A percentile compares a stretch with the other conserved stretches of the same genome.
Conservation (phyloP, 75 land plant genomes). For the Pinus tabuliformis region DNA sequence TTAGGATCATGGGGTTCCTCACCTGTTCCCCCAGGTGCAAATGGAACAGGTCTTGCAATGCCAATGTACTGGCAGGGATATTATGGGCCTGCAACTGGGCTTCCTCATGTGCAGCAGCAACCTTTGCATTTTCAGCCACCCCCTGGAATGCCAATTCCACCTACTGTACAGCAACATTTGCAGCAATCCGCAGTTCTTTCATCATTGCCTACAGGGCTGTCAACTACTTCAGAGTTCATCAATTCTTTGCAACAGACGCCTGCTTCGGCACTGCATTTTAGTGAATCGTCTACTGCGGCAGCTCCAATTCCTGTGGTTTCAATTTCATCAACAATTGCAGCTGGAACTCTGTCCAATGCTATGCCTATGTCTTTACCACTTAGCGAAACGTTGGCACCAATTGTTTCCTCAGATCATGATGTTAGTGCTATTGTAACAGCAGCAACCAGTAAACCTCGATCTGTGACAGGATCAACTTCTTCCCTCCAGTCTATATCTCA, state of each 20-base stretch:
- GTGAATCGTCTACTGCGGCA: slow-evolving; percentile 15
- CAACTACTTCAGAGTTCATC: slow-evolving; percentile 14
- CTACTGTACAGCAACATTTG: slow-evolving; percentile 33
- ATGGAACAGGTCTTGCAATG: slow-evolving; percentile 62
- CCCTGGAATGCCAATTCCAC: slow-evolving; percentile 45
- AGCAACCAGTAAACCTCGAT: slow-evolving; percentile 20
- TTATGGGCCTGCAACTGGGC: slow-evolving; percentile 37
- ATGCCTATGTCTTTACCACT: slow-evolving; percentile 22
- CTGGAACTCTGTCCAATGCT: slow-evolving; percentile 17
- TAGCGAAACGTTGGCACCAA: slow-evolving; percentile 16
- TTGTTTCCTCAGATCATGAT: slow-evolving; percentile 18
- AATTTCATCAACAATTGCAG: slow-evolving; percentile 20
- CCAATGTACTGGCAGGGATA: slow-evolving; percentile 88
- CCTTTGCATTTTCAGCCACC: slow-evolving; percentile 57
- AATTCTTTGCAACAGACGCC: slow-evolving; percentile 19
- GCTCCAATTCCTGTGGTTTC: slow-evolving; percentile 11
- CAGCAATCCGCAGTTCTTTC: slow-evolving; percentile 36
- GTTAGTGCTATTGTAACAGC: slow-evolving; percentile 16
- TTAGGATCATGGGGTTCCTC: slow-evolving; percentile 67
- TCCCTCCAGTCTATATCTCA: slow-evolving; percentile 25
- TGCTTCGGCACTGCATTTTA: slow-evolving; percentile 5
- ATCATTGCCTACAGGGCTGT: slow-evolving; percentile 19
- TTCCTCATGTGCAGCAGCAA: slow-evolving; percentile 54
- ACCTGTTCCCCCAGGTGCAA: slow-evolving; percentile 51
- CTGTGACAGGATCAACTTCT: slow-evolving; percentile 19